Evolutionary conservation across 2,329 filamentous ascomycete genomes (phyloP), one percentile per base, ranked within the genome.

Genomic region (Berkeleyomyces basicola): DNA sequence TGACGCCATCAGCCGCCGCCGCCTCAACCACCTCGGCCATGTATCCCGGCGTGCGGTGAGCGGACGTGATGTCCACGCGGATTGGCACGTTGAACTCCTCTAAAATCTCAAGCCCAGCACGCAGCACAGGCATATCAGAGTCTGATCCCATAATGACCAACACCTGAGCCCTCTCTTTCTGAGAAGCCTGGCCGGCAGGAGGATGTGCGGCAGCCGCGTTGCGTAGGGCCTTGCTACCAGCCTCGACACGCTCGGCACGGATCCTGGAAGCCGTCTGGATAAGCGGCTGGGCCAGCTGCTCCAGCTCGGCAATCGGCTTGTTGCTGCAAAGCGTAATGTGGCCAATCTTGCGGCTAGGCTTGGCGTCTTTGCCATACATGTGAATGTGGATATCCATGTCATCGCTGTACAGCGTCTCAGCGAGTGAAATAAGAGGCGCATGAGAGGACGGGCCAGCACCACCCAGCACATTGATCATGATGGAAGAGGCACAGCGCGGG

Each of bases 311-410:
- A 44, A 80, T 75, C 70, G 91, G 83, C 0, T 82, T 83, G 10
- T 81, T 77, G 0, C 84, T 84, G 1, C 88, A 87, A 44, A 95
- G 75, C 0, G 91, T 97, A 67, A 99, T 83, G 72, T 99, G 93
- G 9, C 92, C 92, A 76, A 97, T 97, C 74, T 97, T 99, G 55
- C 93, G 85, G 42, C 89, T 87, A 3, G 88, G 89, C 68, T 90
- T 88, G 36, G 90, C 87, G 57, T 82, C 83, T 74, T 97, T 97
- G 69, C 91, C 91, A 75, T 99, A 99, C 57, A 96, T 82, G 70
- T 99, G 92, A 9, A 96, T 79, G 61, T 77, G 79, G 11, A 79
- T 74, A 60, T 78, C 79, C 65, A 77, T 76, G 44, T 76, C 72
- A 6, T 74, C 71, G 43, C 72, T 72, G 63, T 76, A 78, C 46